Evolutionary conservation across 2,329 filamentous ascomycete species (phyloP), one percentile per base, ranked within the genome.

Genomic region (Cadophora malorum): DNA sequence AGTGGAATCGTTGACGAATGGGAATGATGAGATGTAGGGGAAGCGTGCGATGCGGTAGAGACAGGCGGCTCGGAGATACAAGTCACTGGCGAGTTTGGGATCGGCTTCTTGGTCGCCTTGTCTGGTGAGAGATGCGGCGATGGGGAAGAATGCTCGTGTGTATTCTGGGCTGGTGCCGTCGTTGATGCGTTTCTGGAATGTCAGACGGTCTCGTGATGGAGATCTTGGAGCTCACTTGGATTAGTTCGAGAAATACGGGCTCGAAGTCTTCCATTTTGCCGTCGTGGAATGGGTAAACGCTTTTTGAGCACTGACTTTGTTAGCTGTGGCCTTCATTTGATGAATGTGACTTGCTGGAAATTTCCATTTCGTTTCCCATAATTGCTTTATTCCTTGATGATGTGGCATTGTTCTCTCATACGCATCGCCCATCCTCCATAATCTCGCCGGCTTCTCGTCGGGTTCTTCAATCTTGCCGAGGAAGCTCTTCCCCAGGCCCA

Each of bases 281-380:
- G 78, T 93, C 91, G 81, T 93, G 91, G 82, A 94, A 94, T 0
- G 90, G 89, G 73, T 92, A 91, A 9, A 93, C 83, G 66, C 87
- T 84, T 79, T 88, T 88, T 45, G 79, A 78, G 77, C 86, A 88
- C 83, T 84, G 45, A 5, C 41, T 19, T 67, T 8, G 31, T 62
- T 49, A 19, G 28, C 63, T 14, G 61, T 35, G 21, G 21, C 45
- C 9, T 25, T 45, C 16, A 25, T 74, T 53, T n/a, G 58, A 31
- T 28, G 23, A 25, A 12, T 21, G 10, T 8, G 7, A 63, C 84
- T 66, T 79, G 90, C 88, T 5, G 88, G 88, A 72, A 85, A 81
- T 79, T 89, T 89, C 91, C 91, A 94, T 79, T 92, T 92, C 7
- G 88, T 91, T 79, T 92, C 89, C 91, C 91, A 94, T 33, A 91